These are phyloP conservation scores for Epichloe gansuensis DNA, from an alignment of 2,329 filamentous ascomycete genomes.

Conservation along the genomic window DNA sequence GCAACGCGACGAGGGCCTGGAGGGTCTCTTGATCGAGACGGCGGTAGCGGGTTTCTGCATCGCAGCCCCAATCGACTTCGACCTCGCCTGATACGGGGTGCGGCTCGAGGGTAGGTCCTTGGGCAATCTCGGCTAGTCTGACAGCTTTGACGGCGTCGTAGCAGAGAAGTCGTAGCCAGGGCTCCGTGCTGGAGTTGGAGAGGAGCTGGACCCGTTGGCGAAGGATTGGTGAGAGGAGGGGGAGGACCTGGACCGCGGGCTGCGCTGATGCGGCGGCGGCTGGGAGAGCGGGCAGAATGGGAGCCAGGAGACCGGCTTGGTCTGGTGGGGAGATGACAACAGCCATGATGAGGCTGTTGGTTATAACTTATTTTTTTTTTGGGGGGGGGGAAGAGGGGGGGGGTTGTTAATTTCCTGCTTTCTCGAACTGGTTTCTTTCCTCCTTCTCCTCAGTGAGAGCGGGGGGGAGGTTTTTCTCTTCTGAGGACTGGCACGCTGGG, in stretches of 20 bases:
- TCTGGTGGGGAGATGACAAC: slow-evolving; percentile 29
- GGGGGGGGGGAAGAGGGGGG: too few relatives aligned
- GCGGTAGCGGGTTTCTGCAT: slow-evolving; percentile 49
- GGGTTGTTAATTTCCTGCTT: neutral
- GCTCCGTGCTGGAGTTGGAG: slow-evolving; percentile 43
- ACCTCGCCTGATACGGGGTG: slow-evolving; percentile 72
- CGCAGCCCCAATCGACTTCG: slow-evolving; percentile 56
- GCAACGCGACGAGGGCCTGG: slow-evolving; percentile 50
- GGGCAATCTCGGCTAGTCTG: slow-evolving; percentile 47
- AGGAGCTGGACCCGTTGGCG: slow-evolving; percentile 55
- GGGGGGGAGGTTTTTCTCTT: too few relatives aligned
- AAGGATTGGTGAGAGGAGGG: slow-evolving; percentile 51
- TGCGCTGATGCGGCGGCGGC: slow-evolving; percentile 44
- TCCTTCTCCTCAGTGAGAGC: too few relatives aligned
- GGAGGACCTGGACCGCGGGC: slow-evolving; percentile 43
- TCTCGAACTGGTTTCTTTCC: too few relatives aligned
- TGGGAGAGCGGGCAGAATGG: slow-evolving; percentile 47
- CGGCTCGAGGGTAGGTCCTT: slow-evolving; percentile 55
- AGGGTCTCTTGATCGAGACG: slow-evolving; percentile 65
- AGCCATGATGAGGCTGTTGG: slow-evolving; percentile 13
- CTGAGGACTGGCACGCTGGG: too few relatives aligned
- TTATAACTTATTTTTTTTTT: neutral
- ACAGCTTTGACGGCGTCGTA: slow-evolving; percentile 48
- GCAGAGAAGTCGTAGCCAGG: slow-evolving; percentile 62
- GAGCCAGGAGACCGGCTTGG: slow-evolving; percentile 34